Conservation (phyloP, 192 early-diverging fungal genomes). For the Coemansia sp. region DNA sequence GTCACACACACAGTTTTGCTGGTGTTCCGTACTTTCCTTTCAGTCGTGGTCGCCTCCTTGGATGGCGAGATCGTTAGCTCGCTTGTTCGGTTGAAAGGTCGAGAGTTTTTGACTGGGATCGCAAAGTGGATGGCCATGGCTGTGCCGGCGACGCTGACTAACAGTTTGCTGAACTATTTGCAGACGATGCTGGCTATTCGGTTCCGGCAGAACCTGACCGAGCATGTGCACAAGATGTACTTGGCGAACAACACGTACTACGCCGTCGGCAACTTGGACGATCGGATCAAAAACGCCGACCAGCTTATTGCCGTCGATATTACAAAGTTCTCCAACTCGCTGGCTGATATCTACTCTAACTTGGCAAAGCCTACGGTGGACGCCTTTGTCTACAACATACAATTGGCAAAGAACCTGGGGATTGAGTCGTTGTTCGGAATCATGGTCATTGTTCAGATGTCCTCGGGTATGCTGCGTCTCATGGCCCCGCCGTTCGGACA, state of each 20-base stretch:
- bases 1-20: conserved; percentile 85
- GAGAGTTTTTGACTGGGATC: conserved; percentile 83
- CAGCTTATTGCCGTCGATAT: conserved; percentile 91
- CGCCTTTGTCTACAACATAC: conserved; percentile 89
- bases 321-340: conserved; percentile 85
- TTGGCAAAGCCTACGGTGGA: conserved; percentile 95
- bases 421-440: conserved; percentile 83
- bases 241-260: conserved; percentile 93
- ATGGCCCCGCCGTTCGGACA: conserved; percentile 96
- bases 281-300: conserved; percentile 89
- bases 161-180: conserved; percentile 83
- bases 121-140: conserved; percentile 93
- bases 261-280: conserved; percentile 89
- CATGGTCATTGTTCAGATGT: conserved; percentile 76
- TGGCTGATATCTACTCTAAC: conserved; percentile 90
- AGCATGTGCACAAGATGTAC: conserved; percentile 86
- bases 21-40: conserved; percentile 85
- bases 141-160: conserved; percentile 95
- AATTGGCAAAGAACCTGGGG: conserved; percentile 85
- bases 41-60: conserved; percentile 83
- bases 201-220: conserved; percentile 86
- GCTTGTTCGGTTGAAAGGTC: conserved; percentile 61
- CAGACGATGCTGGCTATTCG: conserved; percentile 77
- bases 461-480: conserved; percentile 75
- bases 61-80: conserved; percentile 75